These are phyloP conservation scores for Vigna unguiculata DNA, from an alignment of 306 rosid genomes.

Conservation along the genomic window DNA sequence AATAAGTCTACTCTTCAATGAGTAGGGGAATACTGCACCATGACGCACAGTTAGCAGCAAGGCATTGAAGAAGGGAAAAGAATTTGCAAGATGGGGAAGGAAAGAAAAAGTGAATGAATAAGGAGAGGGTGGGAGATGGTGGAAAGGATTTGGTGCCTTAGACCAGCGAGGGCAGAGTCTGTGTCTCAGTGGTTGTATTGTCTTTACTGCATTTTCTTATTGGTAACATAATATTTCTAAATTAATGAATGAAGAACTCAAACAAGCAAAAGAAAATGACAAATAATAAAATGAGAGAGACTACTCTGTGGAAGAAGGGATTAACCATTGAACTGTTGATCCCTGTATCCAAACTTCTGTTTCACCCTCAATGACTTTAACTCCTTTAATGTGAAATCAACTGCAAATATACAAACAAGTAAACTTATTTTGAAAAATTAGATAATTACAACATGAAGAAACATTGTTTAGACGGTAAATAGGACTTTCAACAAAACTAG, in stretches of 20 bases:
- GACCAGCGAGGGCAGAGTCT: not conserved
- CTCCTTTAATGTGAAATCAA: slow-evolving; percentile 87
- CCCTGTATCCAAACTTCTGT: slow-evolving; percentile 79
- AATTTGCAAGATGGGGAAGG: not conserved
- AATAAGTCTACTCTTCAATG: slow-evolving; percentile 8
- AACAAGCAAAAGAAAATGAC: slow-evolving; percentile 12
- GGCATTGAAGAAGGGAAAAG: not conserved
- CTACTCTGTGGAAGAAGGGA: slow-evolving; percentile 15
- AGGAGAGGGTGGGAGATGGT: not conserved
- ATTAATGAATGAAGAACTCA: slow-evolving; percentile 14
- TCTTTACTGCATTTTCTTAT: slow-evolving; percentile 20
- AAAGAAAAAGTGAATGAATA: slow-evolving; percentile 18
- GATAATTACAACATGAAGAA: slow-evolving; percentile 6
- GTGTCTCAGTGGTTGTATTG: not conserved
- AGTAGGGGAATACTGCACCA: slow-evolving; percentile 5
- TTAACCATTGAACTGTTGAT: slow-evolving; percentile 86
- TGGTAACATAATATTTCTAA: slow-evolving; percentile 16
- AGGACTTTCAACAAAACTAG: slow-evolving; percentile 6
- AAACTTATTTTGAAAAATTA: slow-evolving; percentile 24
- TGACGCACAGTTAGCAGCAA: not conserved
- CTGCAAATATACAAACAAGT: slow-evolving; percentile 53
- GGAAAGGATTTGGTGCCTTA: slow-evolving; percentile 10
- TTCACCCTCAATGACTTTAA: slow-evolving; percentile 72
- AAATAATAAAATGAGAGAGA: slow-evolving; percentile 39
- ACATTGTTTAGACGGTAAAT: slow-evolving; percentile 14